A percentile compares a stretch with the other conserved stretches of the same genome.
Conservation (phyloP, 1,284 basidiomycete species). For the Rhodotorula glutinis region DNA sequence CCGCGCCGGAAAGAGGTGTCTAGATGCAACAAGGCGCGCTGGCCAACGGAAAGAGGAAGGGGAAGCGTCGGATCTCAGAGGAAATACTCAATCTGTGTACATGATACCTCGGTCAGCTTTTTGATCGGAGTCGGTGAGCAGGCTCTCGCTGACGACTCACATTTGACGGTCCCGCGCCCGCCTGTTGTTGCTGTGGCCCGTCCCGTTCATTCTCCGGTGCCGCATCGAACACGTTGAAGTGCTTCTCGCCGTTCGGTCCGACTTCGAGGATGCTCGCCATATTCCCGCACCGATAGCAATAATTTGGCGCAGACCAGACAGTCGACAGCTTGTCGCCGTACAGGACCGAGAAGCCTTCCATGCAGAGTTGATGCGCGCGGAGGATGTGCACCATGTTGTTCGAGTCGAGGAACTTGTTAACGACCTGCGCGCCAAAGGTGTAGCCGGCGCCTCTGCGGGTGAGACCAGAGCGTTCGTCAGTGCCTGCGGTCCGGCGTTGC, state of each 20-base stretch:
- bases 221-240: conserved; percentile 97
- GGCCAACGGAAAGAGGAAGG: too few species aligned
- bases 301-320: conserved; percentile 98
- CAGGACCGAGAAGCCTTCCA: conserved; percentile 95
- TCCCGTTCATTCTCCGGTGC: conserved; percentile 88
- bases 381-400: conserved; percentile 98
- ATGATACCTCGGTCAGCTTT: too few species aligned
- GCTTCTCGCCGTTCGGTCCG: conserved; percentile 80
- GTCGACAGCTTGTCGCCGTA: conserved; percentile 95
- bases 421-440: conserved; percentile 96
- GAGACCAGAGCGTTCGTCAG: conserved; percentile 12
- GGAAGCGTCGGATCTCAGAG: neutral
- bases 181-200: conserved; percentile 39
- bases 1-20: neutral
- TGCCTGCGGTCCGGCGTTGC: too few species aligned
- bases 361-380: conserved; percentile 96
- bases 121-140: too few species aligned
- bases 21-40: too few species aligned
- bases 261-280: conserved; percentile 95
- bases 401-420: conserved; percentile 92
- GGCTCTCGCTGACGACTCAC: neutral
- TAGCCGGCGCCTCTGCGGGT: conserved; percentile 85
- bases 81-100: conserved; percentile 34
- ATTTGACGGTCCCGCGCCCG: conserved; percentile 3
- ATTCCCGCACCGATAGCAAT: conserved; percentile 97